Conservation (phyloP, 441 rosid species). For the Populus trichocarpa region DNA sequence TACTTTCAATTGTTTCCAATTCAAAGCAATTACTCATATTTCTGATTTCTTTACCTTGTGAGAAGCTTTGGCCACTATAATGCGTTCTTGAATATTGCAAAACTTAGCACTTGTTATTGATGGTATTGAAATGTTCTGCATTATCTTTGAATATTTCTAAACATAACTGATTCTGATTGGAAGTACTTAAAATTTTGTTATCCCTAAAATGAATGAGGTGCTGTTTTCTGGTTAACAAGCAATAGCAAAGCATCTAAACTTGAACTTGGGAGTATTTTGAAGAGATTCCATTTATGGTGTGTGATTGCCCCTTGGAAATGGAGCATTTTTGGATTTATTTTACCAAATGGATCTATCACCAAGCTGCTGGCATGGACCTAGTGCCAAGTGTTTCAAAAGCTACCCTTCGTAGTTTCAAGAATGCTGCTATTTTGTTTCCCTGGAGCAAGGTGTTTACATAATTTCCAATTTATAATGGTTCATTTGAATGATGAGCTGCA, state of each 20-base stretch:
- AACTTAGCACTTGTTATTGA: neutral
- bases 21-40: neutral
- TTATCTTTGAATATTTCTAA: slow-evolving; percentile 1
- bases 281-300: neutral
- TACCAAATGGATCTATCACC: neutral
- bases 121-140: neutral
- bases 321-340: neutral
- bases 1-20: slow-evolving; percentile 6
- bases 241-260: neutral
- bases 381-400: neutral
- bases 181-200: neutral
- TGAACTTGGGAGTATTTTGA: neutral
- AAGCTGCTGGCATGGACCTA: neutral
- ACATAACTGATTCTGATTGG: neutral
- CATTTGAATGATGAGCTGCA: neutral
- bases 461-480: neutral
- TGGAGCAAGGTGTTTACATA: neutral
- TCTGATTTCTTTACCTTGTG: neutral
- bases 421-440: neutral
- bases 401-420: neutral
- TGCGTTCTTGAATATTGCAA: neutral
- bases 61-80: neutral
- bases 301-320: neutral
- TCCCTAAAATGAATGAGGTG: neutral
- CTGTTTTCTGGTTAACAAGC: neutral